phyloP scores from a whole-genome alignment of 1,139 yeast species.

The Pichia cactophila region DNA sequence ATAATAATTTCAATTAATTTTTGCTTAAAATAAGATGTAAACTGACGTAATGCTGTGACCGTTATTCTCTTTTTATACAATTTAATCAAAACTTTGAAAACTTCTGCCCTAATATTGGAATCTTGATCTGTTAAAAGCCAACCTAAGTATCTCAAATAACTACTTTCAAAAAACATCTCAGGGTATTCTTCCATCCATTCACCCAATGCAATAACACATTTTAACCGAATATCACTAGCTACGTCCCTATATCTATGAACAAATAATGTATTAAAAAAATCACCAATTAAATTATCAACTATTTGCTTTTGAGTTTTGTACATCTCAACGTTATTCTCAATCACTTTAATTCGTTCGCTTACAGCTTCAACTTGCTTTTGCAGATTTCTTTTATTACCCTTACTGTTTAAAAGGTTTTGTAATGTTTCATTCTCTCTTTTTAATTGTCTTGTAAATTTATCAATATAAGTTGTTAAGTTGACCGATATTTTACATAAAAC shows the following conservation, averaged over 20 bases:
- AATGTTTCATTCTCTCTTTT: conserved; percentile 21
- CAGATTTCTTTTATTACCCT: conserved; percentile 28
- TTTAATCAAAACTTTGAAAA: conserved; percentile 47
- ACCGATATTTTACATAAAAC: conserved; percentile 48
- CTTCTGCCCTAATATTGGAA: conserved; percentile 56
- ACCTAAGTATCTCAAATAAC: conserved; percentile 70
- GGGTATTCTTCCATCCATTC: conserved; percentile 67
- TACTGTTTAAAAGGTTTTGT: conserved; percentile 7
- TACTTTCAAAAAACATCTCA: conserved; percentile 58
- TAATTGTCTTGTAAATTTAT: conserved; percentile 40
- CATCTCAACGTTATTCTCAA: conserved; percentile 40
- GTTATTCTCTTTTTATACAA: conserved; percentile 31
- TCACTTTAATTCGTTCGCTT: conserved; percentile 30
- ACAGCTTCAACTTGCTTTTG: conserved; percentile 28
- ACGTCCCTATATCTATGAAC: conserved; percentile 76
- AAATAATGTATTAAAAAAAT: conserved; percentile 60
- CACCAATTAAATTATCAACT: conserved; percentile 51
- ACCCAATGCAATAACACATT: conserved; percentile 56
- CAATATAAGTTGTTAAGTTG: conserved; percentile 36
- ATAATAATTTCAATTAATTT: conserved; percentile 59
- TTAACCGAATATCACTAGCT: conserved; percentile 63
- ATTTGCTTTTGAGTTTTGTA: conserved; percentile 47
- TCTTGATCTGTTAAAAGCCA: conserved; percentile 75
- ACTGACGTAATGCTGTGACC: conserved; percentile 29
- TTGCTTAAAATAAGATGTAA: conserved; percentile 36